These are phyloP conservation scores for Oemleria cerasiformis DNA, from an alignment of 306 rosid species.

Conservation along the genomic window DNA sequence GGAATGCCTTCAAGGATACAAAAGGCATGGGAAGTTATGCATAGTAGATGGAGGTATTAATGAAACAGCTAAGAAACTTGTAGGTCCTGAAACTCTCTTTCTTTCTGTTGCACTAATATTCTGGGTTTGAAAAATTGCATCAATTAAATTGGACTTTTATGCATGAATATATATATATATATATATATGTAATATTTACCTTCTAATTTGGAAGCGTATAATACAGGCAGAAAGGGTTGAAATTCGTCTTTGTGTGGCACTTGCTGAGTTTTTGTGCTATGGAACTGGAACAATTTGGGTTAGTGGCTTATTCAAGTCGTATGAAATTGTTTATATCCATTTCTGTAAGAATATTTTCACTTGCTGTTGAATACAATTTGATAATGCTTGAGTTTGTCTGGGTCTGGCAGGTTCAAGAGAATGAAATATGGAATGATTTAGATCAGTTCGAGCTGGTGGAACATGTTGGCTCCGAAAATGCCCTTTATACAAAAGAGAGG, in stretches of 20 bases:
- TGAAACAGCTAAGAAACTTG: conserved; percentile 66
- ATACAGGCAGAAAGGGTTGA: conserved; percentile 57
- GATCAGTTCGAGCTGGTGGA: conserved; percentile 36
- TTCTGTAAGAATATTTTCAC: neutral
- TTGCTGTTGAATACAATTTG: neutral
- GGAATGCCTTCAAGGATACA: conserved; percentile 68
- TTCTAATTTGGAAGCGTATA: conserved; percentile 19
- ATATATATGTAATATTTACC: neutral
- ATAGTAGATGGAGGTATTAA: conserved; percentile 77
- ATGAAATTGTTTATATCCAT: neutral
- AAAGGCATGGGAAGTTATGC: conserved; percentile 57
- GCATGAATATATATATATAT: neutral
- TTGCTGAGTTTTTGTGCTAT: conserved; percentile 66
- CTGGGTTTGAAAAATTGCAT: neutral
- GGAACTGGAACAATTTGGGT: conserved; percentile 80
- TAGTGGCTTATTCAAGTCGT: conserved; percentile 26
- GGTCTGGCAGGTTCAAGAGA: conserved; percentile 54
- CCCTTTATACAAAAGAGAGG: conserved; percentile 51
- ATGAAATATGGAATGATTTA: conserved; percentile 51
- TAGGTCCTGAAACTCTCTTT: conserved; percentile 37
- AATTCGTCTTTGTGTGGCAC: conserved; percentile 51
- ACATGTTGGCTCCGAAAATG: conserved; percentile 39
- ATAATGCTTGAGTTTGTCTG: conserved; percentile 16
- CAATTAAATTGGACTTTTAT: neutral
- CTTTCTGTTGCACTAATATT: conserved; percentile 17